Percentiles rank a stretch among this genome's conserved stretches.
Conservation (phyloP, 1,284 basidiomycete genomes). For the Trametes versicolor region DNA sequence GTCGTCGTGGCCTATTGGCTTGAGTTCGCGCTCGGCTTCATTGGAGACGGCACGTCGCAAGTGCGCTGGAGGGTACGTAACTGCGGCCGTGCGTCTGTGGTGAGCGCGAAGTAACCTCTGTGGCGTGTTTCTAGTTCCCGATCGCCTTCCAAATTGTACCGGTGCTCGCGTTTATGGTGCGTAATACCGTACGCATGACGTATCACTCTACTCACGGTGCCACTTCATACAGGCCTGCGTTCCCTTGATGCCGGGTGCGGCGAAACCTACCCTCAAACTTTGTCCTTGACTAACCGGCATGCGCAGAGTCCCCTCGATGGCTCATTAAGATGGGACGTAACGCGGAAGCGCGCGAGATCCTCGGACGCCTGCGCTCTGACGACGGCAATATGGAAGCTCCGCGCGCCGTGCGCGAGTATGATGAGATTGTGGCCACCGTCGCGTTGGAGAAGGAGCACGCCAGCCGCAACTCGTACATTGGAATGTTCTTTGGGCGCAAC, state of each 20-base stretch:
- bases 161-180: conserved; percentile 53
- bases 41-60: conserved; percentile 54
- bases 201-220: conserved; percentile 11
- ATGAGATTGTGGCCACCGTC: conserved; percentile 55
- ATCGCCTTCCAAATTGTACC: conserved; percentile 61
- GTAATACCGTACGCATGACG: conserved; percentile 16
- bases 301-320: conserved; percentile 65
- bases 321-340: conserved; percentile 60
- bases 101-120: conserved; percentile 30
- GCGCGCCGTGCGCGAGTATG: conserved; percentile 44
- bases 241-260: conserved; percentile 43
- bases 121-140: conserved; percentile 48
- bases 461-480: conserved; percentile 54
- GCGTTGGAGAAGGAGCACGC: conserved; percentile 53
- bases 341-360: conserved; percentile 55
- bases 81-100: background rate
- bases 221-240: conserved; percentile 33
- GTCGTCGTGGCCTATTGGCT: conserved; percentile 66
- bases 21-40: conserved; percentile 59
- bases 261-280: conserved; percentile 25
- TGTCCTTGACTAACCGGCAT: background rate
- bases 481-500: conserved; percentile 58
- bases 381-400: conserved; percentile 41
- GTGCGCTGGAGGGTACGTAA: conserved; percentile 54
- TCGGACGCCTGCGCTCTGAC: conserved; percentile 47